Conservation (phyloP, 139 green algal species). For the Tetratostichococcus sp. region DNA sequence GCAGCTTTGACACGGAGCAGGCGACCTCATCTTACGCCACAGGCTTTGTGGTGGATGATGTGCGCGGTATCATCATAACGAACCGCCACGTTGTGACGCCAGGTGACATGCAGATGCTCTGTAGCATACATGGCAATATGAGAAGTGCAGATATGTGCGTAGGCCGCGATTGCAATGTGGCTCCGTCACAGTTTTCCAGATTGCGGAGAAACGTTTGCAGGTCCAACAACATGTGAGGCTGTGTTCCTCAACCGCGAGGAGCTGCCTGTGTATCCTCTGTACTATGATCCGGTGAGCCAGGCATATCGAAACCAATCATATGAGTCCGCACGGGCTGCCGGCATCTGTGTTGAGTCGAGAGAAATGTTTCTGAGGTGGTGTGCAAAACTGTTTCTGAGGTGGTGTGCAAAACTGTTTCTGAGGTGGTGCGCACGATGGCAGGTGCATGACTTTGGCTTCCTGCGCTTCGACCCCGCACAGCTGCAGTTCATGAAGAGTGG, state of each 20-base stretch:
- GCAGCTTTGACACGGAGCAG: slow-evolving; percentile 82
- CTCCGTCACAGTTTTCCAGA: too few relatives aligned
- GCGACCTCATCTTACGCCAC: slow-evolving; percentile 69
- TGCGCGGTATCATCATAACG: slow-evolving; percentile 81
- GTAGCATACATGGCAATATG: too few relatives aligned
- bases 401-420: too few relatives aligned
- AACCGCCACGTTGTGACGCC: slow-evolving; percentile 89
- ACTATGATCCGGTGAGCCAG: slow-evolving; percentile 28
- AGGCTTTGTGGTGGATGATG: slow-evolving; percentile 85
- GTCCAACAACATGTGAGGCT: slow-evolving; percentile 80
- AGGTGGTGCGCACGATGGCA: too few relatives aligned
- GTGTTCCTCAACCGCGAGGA: slow-evolving; percentile 93
- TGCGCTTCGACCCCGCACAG: slow-evolving; percentile 61
- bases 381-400: too few relatives aligned
- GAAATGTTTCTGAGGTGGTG: too few relatives aligned
- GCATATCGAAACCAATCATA: too few relatives aligned
- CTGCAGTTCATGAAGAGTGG: slow-evolving; percentile 64
- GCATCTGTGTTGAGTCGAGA: too few relatives aligned
- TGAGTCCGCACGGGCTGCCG: too few relatives aligned
- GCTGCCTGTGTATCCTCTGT: slow-evolving; percentile 33
- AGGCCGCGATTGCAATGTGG: too few relatives aligned
- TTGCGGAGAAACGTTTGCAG: too few relatives aligned
- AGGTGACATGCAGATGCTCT: slow-evolving; percentile 25
- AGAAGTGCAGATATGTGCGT: too few relatives aligned
- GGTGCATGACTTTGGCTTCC: slow-evolving; percentile 49